A percentile compares a stretch with the other conserved stretches of the same genome.
Conservation (phyloP, 495 filamentous ascomycete genomes). For the Trichoderma erinaceum region DNA sequence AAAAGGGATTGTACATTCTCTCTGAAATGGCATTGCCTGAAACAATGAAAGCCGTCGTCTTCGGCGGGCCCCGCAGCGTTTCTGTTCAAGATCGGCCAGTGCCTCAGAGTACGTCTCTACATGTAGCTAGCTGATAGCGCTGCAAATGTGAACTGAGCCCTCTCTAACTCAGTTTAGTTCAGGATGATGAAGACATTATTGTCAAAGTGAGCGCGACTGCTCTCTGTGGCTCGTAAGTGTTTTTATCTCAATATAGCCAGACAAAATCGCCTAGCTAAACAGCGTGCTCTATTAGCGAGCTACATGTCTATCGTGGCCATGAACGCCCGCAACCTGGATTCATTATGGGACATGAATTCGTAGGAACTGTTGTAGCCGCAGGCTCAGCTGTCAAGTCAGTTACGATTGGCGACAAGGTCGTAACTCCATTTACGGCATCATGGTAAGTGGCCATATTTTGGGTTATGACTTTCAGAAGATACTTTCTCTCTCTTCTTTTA, state of each 20-base stretch:
- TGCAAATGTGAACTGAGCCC: constrained; percentile 22
- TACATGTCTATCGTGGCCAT: constrained; percentile 85
- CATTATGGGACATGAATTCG: constrained; percentile 74
- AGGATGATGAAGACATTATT: constrained; percentile 69
- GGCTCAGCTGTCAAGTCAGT: constrained; percentile 65
- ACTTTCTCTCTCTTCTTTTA: constrained; percentile 11
- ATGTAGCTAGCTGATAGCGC: neutral
- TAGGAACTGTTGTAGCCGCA: constrained; percentile 63
- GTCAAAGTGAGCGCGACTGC: constrained; percentile 82
- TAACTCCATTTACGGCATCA: constrained; percentile 79
- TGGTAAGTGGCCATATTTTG: constrained; percentile 49
- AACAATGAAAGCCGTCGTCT: constrained; percentile 66
- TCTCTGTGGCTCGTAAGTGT: constrained; percentile 81
- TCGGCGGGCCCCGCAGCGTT: constrained; percentile 57
- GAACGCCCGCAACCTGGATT: constrained; percentile 48
- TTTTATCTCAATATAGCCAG: constrained; percentile 9
- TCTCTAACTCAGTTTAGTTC: constrained; percentile 45
- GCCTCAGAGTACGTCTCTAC: constrained; percentile 39
- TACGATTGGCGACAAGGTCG: constrained; percentile 68
- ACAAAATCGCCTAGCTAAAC: constrained; percentile 1
- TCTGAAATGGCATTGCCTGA: neutral
- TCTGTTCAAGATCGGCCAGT: constrained; percentile 59
- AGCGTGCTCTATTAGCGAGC: constrained; percentile 51
- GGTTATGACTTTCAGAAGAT: constrained; percentile 10
- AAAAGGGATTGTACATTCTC: neutral